Conservation (phyloP, 345 rosid species). For the Eucalyptus curtisii region DNA sequence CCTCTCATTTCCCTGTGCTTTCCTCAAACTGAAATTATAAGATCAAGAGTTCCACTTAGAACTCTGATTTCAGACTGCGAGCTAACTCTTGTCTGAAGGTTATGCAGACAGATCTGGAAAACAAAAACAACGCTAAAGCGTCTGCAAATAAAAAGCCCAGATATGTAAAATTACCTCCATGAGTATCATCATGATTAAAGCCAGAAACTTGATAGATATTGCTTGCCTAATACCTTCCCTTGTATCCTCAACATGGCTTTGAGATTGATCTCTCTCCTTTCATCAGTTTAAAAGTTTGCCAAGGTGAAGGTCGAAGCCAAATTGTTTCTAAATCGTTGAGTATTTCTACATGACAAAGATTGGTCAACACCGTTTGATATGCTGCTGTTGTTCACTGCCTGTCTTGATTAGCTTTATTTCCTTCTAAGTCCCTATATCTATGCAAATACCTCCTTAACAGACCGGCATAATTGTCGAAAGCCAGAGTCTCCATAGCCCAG, state of each 20-base stretch:
- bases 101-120: not conserved
- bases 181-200: not conserved
- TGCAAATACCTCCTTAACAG: slow-evolving; percentile 39
- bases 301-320: not conserved
- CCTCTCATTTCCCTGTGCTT: not conserved
- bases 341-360: not conserved
- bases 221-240: not conserved
- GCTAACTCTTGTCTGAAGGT: not conserved
- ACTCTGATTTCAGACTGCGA: not conserved
- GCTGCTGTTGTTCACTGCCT: not conserved
- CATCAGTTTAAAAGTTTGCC: not conserved
- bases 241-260: not conserved
- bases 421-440: slow-evolving; percentile 46
- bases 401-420: slow-evolving; percentile 4
- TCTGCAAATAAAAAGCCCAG: not conserved
- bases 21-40: not conserved
- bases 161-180: not conserved
- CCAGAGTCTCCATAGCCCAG: slow-evolving; percentile 56
- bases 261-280: not conserved
- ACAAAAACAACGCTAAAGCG: not conserved
- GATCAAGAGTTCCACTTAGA: not conserved
- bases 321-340: not conserved
- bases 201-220: not conserved
- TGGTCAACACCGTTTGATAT: not conserved
- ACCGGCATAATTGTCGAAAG: slow-evolving; percentile 52